Evolutionary conservation across 2,329 filamentous ascomycete species (phyloP).

Genomic region (Neoscytalidium dimidiatum): DNA sequence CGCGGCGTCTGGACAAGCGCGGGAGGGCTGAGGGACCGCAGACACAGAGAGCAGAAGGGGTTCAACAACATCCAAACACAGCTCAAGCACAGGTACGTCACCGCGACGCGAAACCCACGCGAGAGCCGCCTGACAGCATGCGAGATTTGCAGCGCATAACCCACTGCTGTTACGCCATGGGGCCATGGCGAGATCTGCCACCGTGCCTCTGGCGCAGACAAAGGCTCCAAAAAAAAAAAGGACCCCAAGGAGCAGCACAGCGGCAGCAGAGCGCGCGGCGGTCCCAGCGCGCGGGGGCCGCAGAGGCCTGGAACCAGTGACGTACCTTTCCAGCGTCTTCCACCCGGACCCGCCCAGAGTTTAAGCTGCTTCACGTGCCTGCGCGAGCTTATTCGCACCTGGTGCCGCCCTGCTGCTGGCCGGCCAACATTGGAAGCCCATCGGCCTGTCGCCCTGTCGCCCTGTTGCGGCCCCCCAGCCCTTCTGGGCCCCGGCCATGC

Average conservation of each 20-base stretch:
- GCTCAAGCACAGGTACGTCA: not conserved
- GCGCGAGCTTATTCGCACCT: constrained; percentile 1
- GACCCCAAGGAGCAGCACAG: not conserved
- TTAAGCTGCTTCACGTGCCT: not conserved
- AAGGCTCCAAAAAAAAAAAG: too few relatives aligned
- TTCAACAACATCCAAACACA: too few relatives aligned
- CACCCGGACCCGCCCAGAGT: not conserved
- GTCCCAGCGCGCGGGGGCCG: not conserved
- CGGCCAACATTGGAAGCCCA: not conserved
- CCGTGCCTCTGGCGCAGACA: not conserved
- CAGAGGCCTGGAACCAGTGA: not conserved
- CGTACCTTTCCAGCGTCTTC: not conserved
- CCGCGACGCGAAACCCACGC: not conserved
- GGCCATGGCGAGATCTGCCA: not conserved
- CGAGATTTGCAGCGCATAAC: not conserved
- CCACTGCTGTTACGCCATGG: not conserved
- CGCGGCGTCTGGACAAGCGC: not conserved
- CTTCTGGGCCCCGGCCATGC: not conserved
- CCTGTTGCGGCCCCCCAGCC: too few relatives aligned
- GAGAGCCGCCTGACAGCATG: too few relatives aligned
- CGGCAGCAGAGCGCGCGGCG: not conserved
- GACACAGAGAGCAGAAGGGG: too few relatives aligned
- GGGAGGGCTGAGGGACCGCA: too few relatives aligned
- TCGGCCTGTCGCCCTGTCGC: not conserved
- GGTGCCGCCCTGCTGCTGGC: not conserved